Conservation (phyloP, 2,329 filamentous ascomycete genomes). For the Gaeumannomyces sp. region DNA sequence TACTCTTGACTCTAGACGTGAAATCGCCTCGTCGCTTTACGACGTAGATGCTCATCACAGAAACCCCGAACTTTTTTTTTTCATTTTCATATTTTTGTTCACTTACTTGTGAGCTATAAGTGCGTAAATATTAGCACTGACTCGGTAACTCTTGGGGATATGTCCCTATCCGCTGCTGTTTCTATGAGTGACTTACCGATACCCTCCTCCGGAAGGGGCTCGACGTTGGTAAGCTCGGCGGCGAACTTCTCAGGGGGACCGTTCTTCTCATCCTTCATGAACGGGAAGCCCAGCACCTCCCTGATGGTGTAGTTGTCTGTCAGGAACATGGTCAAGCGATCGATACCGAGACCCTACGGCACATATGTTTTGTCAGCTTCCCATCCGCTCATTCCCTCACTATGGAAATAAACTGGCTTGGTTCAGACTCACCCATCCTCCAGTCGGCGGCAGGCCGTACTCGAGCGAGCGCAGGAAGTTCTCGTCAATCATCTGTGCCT, state of each 20-base stretch:
- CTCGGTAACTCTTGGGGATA: not conserved
- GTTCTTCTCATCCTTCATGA: slow-evolving; percentile 81
- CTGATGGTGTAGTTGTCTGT: slow-evolving; percentile 95
- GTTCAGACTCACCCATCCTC: slow-evolving; percentile 58
- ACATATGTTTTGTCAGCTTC: not conserved
- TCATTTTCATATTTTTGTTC: not conserved
- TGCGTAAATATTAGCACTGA: not conserved
- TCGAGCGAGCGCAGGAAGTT: slow-evolving; percentile 89
- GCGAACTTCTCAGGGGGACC: slow-evolving; percentile 42
- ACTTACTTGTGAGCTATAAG: slow-evolving; percentile 16
- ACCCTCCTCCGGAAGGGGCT: slow-evolving; percentile 29
- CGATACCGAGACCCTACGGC: slow-evolving; percentile 73
- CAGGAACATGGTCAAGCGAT: slow-evolving; percentile 56
- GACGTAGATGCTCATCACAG: not conserved
- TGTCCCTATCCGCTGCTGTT: not conserved
- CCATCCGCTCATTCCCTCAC: not conserved
- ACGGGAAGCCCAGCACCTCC: slow-evolving; percentile 93
- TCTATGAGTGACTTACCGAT: slow-evolving; percentile 23
- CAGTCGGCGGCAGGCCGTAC: slow-evolving; percentile 71
- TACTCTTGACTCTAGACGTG: not conserved
- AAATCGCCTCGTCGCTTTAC: not conserved
- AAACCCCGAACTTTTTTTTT: not conserved
- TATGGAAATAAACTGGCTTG: not conserved
- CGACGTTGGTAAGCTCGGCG: slow-evolving; percentile 26
- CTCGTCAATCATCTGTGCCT: slow-evolving; percentile 93